Evolutionary conservation across 768 basidiomycete species (phyloP), one percentile per base, ranked within the genome.

Genomic region (Candolleomyces eurysporus): DNA sequence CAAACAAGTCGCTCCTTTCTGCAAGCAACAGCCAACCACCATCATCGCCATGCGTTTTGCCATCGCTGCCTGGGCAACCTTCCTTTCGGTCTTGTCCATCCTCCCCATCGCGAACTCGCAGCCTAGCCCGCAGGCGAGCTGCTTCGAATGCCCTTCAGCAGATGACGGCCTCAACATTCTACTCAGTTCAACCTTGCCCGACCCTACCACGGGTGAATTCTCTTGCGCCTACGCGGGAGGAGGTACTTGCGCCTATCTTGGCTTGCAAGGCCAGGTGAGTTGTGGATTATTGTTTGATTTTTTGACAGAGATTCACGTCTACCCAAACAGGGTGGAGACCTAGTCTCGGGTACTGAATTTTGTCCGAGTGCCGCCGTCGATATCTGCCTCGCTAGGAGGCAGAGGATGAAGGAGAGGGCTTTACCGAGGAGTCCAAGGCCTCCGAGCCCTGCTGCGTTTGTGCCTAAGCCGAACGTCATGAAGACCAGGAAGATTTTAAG

Each of bases 381-480:
- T 21, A 30, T 53, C 30, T 53, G 52, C 11, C 30, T 36, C 13
- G 30, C 7, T 30, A 53, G 52, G 32, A 21, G 52, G 21, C 30
- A n/a, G 21, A 17, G 36, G 52, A 22, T 14, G 58, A 26, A 39
- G 16, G 42, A 54, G 40, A 17, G 48, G 16, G 59, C 59, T 17
- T 42, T 60, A n/a, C 59, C 59, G 11, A 53, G 52, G 43, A 53
- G 50, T 13, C 59, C 59, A 6, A 26, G 51, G 13, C 51, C 59
- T 13, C 59, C 59, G 8, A 42, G 36, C 19, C 58, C 59, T 6
- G 59, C 36, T 45, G 59, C 59, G 2, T 60, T 40, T 42, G 49
- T 17, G 14, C n/a, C 50, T 4, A 60, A 60, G 59, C 59, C 59
- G 13, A 53, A 54, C 14, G 59, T 54, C 21, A 60, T 60, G 59